Evolutionary conservation across 805 yeast genomes (phyloP), one percentile per base, ranked within the genome.

Genomic region (Candida broadrunensis): DNA sequence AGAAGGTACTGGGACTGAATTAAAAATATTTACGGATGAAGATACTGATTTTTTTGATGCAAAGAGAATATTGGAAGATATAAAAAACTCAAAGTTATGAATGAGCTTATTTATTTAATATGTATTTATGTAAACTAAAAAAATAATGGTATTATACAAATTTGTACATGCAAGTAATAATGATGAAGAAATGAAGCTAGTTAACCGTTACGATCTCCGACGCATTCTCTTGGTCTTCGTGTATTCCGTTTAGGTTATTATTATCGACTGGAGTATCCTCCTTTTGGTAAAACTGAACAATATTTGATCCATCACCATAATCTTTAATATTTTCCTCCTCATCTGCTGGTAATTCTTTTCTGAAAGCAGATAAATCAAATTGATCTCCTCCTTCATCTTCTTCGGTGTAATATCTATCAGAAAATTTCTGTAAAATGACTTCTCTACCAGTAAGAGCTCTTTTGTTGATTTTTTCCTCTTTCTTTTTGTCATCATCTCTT

Each of bases 361-460:
- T 75, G 63, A 78, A 78, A 53, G 71, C 73, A 19, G 80, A 66
- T 65, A 78, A 75, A 56, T 82, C 87, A 65, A 75, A 72, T 45
- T 68, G 77, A 17, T 73, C 74, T 36, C 76, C 75, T 36, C 62
- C 67, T 36, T 73, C 78, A n/a, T 65, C 68, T 38, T 76, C 80
- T 50, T 78, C 83, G 38, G 69, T 57, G 56, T 72, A 76, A 60
- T 65, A 77, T 53, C 76, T 77, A 58, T 78, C 78, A 37, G 76
- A 63, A 59, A 73, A 81, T 61, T 78, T 75, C 63, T 77, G 77
- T 62, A 78, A 67, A 36, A 86, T 73, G 38, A 83, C 66, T 61
- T 86, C 90, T 59, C 75, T 79, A 50, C 95, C 95, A 6, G 83
- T 76, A 36, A 78, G 64, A 24, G 60, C 73, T 52, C 70, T 76